Conservation (phyloP, 1,284 basidiomycete genomes). For the Wallemia mellicola region DNA sequence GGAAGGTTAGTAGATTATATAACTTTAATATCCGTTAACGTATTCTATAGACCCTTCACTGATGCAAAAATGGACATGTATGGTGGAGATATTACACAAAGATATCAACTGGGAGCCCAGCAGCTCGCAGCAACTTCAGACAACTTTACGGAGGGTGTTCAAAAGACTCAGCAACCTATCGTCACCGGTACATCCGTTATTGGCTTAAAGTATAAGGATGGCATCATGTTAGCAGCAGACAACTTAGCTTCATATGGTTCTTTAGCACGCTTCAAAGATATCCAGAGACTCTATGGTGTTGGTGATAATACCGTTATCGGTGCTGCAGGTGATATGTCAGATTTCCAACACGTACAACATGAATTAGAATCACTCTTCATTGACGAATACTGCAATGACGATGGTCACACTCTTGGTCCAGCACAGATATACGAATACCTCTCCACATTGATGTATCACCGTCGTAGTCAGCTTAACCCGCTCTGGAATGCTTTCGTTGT, state of each 20-base stretch:
- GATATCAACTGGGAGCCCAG: background rate
- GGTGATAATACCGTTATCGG: slow-evolving; percentile 64
- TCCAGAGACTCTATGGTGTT: slow-evolving; percentile 57
- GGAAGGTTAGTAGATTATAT: background rate
- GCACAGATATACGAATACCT: slow-evolving; percentile 82
- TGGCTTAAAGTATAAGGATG: slow-evolving; percentile 77
- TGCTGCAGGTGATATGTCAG: slow-evolving; percentile 85
- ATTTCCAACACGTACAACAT: slow-evolving; percentile 78
- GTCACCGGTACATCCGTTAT: slow-evolving; percentile 90
- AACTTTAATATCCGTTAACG: too few relatives aligned
- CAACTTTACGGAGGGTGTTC: background rate
- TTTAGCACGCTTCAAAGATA: slow-evolving; percentile 82
- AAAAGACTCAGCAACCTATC: slow-evolving; percentile 34
- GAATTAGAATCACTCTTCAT: slow-evolving; percentile 26
- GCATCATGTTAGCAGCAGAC: slow-evolving; percentile 97
- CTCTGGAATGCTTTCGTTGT: slow-evolving; percentile 87
- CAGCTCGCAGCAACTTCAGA: background rate
- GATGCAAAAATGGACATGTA: background rate
- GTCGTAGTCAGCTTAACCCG: slow-evolving; percentile 67
- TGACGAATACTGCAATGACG: slow-evolving; percentile 47
- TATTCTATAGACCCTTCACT: background rate
- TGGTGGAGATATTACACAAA: background rate
- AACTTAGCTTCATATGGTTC: slow-evolving; percentile 93
- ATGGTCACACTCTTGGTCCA: slow-evolving; percentile 61
- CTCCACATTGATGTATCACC: slow-evolving; percentile 62